Base-by-base conservation (phyloP, 2,329 filamentous ascomycete species). In the Lachnellula occidentalis region DNA sequence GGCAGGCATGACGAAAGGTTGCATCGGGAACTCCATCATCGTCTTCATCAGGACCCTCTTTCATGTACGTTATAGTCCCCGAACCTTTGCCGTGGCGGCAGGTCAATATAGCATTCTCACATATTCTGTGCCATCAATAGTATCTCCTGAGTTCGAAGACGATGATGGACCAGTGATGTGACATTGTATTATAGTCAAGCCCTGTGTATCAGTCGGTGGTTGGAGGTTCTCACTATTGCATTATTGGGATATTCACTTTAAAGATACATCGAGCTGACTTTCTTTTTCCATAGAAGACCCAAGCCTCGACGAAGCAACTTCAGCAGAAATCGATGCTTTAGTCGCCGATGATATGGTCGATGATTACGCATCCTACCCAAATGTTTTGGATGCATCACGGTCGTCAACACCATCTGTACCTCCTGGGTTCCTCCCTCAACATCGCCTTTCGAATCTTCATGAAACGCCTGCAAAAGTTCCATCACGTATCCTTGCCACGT, bases 11-110 rank as follows among this genome's bases (percentile, higher is more conserved):
- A 52, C 9, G 58, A 57, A 56, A 53, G 58, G 58, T 59, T 61
- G 58, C 59, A 55, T 76, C 78, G 81, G 80, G 80, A 81, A 82
- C 79, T 80, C 81, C 79, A 83, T 83, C 81, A 82, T 85, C 82
- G 80, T 85, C 82, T 83, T 85, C 81, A 77, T 78, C 75, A 73
- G 73, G 70, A 68, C 68, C 70, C 54, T 31, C 58, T 73, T 72
- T 74, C 72, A 82, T 86, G 83, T 86, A 86, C 77, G 81, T 85
- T 85, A 85, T 84, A 75, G 58, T 67, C 70, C 70, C 72, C 70
- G 67, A 68, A 68, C 67, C 68, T 64, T 64, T 62, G 67, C 69
- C 67, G 65, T 58, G 53, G 59, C 72, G 71, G 71, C 71, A 73
- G 71, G 72, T 71, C 70, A 76, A 78, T 78, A 77, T 74, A 78